Evolutionary conservation across 2,329 filamentous ascomycete species (phyloP).

Genomic region (Nemania sp.): DNA sequence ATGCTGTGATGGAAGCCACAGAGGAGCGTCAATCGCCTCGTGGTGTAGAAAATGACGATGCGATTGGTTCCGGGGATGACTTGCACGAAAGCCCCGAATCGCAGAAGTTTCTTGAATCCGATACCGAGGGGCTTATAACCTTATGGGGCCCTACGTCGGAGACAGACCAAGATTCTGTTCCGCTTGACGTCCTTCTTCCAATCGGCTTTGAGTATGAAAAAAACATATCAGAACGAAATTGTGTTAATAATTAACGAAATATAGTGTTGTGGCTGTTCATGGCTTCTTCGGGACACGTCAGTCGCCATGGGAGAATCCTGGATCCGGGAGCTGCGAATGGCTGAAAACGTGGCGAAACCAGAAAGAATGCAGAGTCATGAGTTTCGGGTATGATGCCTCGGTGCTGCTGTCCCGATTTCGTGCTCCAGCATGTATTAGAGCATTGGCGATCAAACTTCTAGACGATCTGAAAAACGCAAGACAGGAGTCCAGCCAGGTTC

Average conservation of each 20-base stretch:
- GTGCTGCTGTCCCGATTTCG: background rate
- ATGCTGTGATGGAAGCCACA: too few relatives aligned
- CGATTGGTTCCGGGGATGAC: too few relatives aligned
- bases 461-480: background rate
- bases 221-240: background rate
- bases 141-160: background rate
- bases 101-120: background rate
- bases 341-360: background rate
- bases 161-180: background rate
- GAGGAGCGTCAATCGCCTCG: too few relatives aligned
- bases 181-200: background rate
- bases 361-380: background rate
- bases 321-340: conserved; percentile 7
- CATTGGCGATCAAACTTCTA: background rate
- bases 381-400: background rate
- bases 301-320: conserved; percentile 9
- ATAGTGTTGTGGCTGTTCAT: conserved; percentile 14
- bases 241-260: background rate
- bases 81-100: too few relatives aligned
- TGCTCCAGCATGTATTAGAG: background rate
- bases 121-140: background rate
- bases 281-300: conserved; percentile 5
- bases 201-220: background rate
- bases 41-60: too few relatives aligned
- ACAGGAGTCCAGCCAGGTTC: background rate